These are phyloP conservation scores for Casaregolazyma lundiana DNA, from an alignment of 1,139 yeast genomes.

Conservation along the genomic window DNA sequence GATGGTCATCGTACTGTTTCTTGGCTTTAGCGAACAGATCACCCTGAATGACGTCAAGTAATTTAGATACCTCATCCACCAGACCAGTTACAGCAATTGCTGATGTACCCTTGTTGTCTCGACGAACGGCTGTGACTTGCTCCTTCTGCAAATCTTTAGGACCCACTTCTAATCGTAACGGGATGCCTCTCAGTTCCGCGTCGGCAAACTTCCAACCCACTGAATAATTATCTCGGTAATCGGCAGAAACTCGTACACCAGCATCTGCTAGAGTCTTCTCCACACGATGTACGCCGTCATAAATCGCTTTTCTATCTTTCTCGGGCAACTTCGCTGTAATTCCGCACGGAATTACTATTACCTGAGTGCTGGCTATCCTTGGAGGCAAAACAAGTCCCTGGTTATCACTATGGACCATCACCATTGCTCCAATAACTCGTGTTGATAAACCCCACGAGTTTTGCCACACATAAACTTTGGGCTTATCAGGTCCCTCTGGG, in stretches of 20 bases:
- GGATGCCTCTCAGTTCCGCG: slow-evolving; percentile 95
- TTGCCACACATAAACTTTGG: slow-evolving; percentile 86
- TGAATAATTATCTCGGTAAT: slow-evolving; percentile 88
- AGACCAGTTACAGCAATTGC: slow-evolving; percentile 61
- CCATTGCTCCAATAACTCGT: slow-evolving; percentile 98
- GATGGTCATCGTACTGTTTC: slow-evolving; percentile 74
- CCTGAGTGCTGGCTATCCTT: slow-evolving; percentile 89
- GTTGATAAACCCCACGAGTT: slow-evolving; percentile 99
- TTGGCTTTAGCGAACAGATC: slow-evolving; percentile 77
- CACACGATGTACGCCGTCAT: slow-evolving; percentile 56
- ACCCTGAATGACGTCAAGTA: slow-evolving; percentile 74
- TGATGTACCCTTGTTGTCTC: slow-evolving; percentile 79
- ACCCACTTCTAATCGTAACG: slow-evolving; percentile 90
- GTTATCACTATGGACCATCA: slow-evolving; percentile 97
- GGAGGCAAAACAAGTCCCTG: slow-evolving; percentile 98
- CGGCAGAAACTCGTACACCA: slow-evolving; percentile 71
- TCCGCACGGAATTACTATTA: slow-evolving; percentile 92
- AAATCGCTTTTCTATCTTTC: slow-evolving; percentile 66
- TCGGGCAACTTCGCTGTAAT: slow-evolving; percentile 79
- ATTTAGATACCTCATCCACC: slow-evolving; percentile 62
- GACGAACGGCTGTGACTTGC: slow-evolving; percentile 85
- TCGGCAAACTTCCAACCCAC: slow-evolving; percentile 99
- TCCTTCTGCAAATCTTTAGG: slow-evolving; percentile 85
- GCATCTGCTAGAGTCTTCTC: slow-evolving; percentile 34
- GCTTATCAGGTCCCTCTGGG: slow-evolving; percentile 72